Evolutionary conservation across 2,329 filamentous ascomycete genomes (phyloP).

Genomic region (Ophiostoma populinum): DNA sequence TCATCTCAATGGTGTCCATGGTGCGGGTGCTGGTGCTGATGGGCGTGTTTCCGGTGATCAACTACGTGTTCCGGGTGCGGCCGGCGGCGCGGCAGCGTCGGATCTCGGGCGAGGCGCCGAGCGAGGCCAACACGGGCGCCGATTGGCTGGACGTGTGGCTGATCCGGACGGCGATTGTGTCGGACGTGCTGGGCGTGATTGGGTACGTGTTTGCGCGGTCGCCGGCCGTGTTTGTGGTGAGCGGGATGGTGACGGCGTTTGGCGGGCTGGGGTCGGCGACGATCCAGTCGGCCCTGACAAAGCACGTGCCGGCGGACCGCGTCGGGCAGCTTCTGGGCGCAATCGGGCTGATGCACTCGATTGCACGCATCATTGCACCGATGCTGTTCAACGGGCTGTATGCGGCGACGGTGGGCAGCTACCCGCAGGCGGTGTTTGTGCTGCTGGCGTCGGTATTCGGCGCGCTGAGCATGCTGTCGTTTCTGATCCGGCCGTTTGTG

Average conservation of each 20-base stretch:
- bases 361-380: slow-evolving; percentile 64
- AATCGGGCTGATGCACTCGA: slow-evolving; percentile 66
- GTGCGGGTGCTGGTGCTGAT: slow-evolving; percentile 62
- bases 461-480: slow-evolving; percentile 46
- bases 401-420: slow-evolving; percentile 58
- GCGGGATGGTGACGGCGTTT: slow-evolving; percentile 55
- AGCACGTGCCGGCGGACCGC: slow-evolving; percentile 69
- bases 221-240: slow-evolving; percentile 48
- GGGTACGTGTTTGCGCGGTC: slow-evolving; percentile 54
- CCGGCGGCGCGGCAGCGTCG: slow-evolving; percentile 27
- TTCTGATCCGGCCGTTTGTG: slow-evolving; percentile 51
- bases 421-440: slow-evolving; percentile 71
- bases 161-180: slow-evolving; percentile 56
- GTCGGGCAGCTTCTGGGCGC: slow-evolving; percentile 83
- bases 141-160: slow-evolving; percentile 63
- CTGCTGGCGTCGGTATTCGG: slow-evolving; percentile 51
- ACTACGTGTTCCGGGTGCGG: slow-evolving; percentile 51
- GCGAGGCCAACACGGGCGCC: slow-evolving; percentile 46
- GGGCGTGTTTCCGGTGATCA: slow-evolving; percentile 56
- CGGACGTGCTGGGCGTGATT: slow-evolving; percentile 58
- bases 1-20: slow-evolving; percentile 63
- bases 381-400: slow-evolving; percentile 78
- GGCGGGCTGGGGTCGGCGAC: slow-evolving; percentile 78
- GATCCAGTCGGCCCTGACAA: slow-evolving; percentile 69
- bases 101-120: slow-evolving; percentile 20